Evolutionary conservation across 2,329 filamentous ascomycete species (phyloP), one percentile per base, ranked within the genome.

Genomic region (Colletotrichum destructivum): DNA sequence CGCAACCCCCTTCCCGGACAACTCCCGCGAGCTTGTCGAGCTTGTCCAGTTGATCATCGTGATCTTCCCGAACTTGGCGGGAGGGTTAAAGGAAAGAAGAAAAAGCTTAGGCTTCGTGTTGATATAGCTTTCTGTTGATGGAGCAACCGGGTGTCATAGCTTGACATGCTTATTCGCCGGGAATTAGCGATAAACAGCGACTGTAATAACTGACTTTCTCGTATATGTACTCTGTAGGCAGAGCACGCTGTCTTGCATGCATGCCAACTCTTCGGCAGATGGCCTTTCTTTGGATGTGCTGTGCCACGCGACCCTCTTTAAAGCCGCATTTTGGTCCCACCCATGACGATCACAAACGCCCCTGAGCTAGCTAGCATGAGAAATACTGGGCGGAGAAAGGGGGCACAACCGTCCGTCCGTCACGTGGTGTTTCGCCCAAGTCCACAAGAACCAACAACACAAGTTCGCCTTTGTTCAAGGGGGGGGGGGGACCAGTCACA

Each of bases 251-350:
- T 16, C 23, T 13, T 54, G 26, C 12, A 8, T 40, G 54, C 54
- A 16, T 56, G 15, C n/a, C 35, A 12, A 56, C 8, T 55, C 21
- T 55, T 55, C 13, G 18, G 31, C 51, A 18, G 15, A 12, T 16
- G 54, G 54, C 18, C 54, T 12, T 16, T 18, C 11, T 38, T 56
- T 15, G 54, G 13, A 56, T 23, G 12, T 42, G 54, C 54, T 42
- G 54, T 56, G 35, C 35, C 54, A 56, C 54, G 13, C 35, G 54
- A 56, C 54, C 54, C 54, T 42, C 54, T 23, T 18, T 40, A 23
- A 40, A 40, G 35, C 35, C 21, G 54, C 54, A 12, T 12, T 23
- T 56, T 38, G 13, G 35, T 18, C 15, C 35, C 35, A 40, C 35
- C 9, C 18, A 21, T 56, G 54, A 42, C 54, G 54, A 40, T 56